Conservation (phyloP, 1,139 yeast species). For the Arxiozyma bovina region DNA sequence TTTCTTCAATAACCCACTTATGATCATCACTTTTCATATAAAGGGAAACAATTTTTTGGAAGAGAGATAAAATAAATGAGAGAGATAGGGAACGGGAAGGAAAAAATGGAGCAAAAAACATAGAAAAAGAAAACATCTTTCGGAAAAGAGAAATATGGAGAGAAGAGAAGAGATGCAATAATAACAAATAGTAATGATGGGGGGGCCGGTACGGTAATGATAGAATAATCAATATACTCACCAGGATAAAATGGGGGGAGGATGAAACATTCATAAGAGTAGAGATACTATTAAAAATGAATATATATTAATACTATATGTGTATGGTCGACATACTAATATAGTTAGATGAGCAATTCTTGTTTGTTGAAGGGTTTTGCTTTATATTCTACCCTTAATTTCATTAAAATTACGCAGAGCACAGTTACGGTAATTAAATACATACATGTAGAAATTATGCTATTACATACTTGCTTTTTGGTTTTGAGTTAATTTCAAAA, state of each 20-base stretch:
- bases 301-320: not conserved
- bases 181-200: no score
- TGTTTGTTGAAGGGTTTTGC: no score
- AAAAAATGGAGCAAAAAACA: not conserved
- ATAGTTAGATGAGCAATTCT: not conserved
- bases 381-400: no score
- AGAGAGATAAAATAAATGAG: no score
- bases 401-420: not conserved
- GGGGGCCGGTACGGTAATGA: no score
- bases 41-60: not conserved
- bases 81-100: not conserved
- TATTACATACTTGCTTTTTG: not conserved
- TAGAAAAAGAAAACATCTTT: not conserved
- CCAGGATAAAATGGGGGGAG: not conserved
- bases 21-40: not conserved
- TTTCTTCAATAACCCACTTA: no score
- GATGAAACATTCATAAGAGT: not conserved
- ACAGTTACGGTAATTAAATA: no score
- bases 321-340: not conserved
- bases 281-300: no score
- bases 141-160: not conserved
- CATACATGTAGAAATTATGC: not conserved
- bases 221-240: no score
- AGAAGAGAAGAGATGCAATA: no score
- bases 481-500: no score